Base-by-base conservation (phyloP, 2,329 filamentous ascomycete species). In the Aureobasidium sp. region DNA sequence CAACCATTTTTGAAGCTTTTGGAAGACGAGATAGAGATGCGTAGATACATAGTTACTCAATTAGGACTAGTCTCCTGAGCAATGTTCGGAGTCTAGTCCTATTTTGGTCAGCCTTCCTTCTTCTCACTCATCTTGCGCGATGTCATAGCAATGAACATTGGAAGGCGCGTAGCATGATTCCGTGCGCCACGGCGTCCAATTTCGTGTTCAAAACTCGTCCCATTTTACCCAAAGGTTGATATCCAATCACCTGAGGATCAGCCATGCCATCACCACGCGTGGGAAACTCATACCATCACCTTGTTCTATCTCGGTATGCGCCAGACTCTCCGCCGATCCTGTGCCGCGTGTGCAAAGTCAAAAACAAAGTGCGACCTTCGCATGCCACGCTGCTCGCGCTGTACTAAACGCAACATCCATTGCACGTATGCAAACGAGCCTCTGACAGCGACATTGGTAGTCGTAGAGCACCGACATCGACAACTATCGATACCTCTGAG, bases 351-450 rank as follows among this genome's bases (percentile, higher is more conserved):
- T 45, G 60, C 60, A 20, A 64, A 45, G 31, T 64, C 60, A 9
- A 64, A 64, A 27, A n/a, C 23, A 11, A 54, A 27, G 16, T 64
- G 60, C n/a, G 60, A 64, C 23, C 60, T 55, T 15, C 25, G 60
- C 3, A 54, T 50, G 5, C 60, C 60, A 13, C 50, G 9, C 5
- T 64, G 59, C 38, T 55, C 50, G 36, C 60, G 60, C 2, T 64
- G 60, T 27, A 45, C 25, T 13, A 64, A 64, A 48, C 60, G 60
- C 7, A 20, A 20, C 18, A 27, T 54, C n/a, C 38, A 54, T 27
- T 64, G 60, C 42, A 20, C 8, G 5, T 64, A 64, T 33, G 50
- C 60, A 36, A 64, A 64, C 16, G 60, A 64, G 50, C 60, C 60
- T 38, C 29, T 64, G 29, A 64, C 60, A 3, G 43, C 59, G 48